Base-by-base conservation (phyloP, 2,329 filamentous ascomycete species). In the Aspergillus sp. region DNA sequence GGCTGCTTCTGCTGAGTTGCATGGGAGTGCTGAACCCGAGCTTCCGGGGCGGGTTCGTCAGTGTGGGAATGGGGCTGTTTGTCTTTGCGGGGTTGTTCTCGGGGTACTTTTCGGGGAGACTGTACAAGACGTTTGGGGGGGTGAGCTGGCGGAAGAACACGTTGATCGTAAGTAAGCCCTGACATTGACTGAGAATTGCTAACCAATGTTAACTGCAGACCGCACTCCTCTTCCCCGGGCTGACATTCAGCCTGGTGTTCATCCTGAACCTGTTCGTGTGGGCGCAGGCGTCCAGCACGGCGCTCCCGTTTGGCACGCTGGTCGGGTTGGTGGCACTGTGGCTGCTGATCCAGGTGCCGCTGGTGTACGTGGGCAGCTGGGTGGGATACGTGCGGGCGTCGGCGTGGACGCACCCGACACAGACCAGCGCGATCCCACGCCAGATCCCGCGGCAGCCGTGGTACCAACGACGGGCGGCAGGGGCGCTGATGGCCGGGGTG, bases 11-110 rank as follows among this genome's bases (percentile, higher is more conserved):
- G 4, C 67, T 89, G 15, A 83, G 81, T 51, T 82, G 81, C 36
- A 59, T 91, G 19, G 86, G 86, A 4, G 59, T 93, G 2, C 59
- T 93, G 35, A 93, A 93, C 50, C 86, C 86, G 2, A 86, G 81
- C 55, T 91, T 86, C 68, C 78, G 86, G n/a, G 86, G 86, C 37
- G 85, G 86, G 1, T 93, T 93, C 57, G 73, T 91, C 53, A 89
- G 82, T 48, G 83, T 91, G 25, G 85, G 82, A 5, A 69, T 88
- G 15, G 84, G 83, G 1, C 69, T 93, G 13, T 93, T 93, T 57
- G 70, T 93, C 34, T 80, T 91, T 46, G 85, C 84, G 1, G 85
- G 86, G 7, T 53, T 84, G 4, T 86, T 91, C 56, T 91, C 85
- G 0, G 86, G 86, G 8, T 93, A 93, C 62, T 91, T 86, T 60